Conservation (phyloP, 495 filamentous ascomycete species). For the Alectoria sarmentosa region DNA sequence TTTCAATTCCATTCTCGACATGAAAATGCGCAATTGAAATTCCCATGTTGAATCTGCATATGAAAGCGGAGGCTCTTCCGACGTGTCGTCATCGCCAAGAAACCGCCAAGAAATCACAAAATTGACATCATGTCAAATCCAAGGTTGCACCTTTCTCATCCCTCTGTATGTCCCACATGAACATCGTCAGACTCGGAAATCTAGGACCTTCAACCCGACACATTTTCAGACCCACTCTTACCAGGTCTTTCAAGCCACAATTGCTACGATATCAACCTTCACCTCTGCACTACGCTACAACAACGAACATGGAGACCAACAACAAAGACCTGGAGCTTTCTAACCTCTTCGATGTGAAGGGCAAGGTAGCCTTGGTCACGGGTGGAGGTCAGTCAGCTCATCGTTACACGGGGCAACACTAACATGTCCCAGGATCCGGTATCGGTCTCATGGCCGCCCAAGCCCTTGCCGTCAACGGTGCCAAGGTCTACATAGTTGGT, state of each 20-base stretch:
- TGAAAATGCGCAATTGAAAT: neutral
- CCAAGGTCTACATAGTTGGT: constrained; percentile 54
- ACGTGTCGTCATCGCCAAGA: constrained; percentile 12
- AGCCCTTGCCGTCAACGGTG: constrained; percentile 54
- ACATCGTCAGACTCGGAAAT: neutral
- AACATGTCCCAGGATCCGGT: constrained; percentile 34
- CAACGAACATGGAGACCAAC: constrained; percentile 31
- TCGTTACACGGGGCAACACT: neutral
- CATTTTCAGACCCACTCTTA: neutral
- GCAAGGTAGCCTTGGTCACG: constrained; percentile 49
- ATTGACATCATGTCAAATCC: constrained; percentile 1
- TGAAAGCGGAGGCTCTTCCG: neutral
- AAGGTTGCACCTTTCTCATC: neutral
- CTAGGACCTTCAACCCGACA: neutral
- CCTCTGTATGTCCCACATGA: neutral
- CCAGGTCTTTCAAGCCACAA: neutral
- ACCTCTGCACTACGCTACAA: neutral
- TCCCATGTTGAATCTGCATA: neutral
- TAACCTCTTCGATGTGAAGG: constrained; percentile 50
- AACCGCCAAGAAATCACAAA: neutral
- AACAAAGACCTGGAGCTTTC: constrained; percentile 44
- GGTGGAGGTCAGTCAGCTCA: constrained; percentile 33
- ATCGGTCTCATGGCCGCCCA: constrained; percentile 49
- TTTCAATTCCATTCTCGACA: too few relatives aligned
- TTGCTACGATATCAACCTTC: neutral